A percentile compares a stretch with the other conserved stretches of the same genome.
These are phyloP conservation scores for Dactylella cylindrospora DNA, from an alignment of 2,329 filamentous ascomycete species.

Conservation along the genomic window DNA sequence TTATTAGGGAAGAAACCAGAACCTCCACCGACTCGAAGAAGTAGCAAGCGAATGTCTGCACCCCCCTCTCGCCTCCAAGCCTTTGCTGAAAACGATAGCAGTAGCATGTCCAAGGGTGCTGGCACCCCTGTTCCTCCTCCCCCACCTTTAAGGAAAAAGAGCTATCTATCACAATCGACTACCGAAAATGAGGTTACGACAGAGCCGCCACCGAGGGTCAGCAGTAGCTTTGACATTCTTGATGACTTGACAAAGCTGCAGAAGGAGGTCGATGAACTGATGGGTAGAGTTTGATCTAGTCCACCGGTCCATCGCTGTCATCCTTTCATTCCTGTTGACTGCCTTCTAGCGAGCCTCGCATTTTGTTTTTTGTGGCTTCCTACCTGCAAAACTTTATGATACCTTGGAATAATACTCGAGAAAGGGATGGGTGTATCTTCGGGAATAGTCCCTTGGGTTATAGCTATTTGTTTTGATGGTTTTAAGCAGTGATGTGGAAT, in stretches of 20 bases:
- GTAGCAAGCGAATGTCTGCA: slow-evolving; percentile 36
- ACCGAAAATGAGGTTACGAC: slow-evolving; percentile 45
- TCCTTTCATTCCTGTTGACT: too few species aligned
- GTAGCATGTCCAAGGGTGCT: slow-evolving; percentile 46
- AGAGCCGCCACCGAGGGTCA: slow-evolving; percentile 46
- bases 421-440: too few species aligned
- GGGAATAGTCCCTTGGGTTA: too few species aligned
- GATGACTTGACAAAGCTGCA: slow-evolving; percentile 72
- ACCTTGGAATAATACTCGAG: too few species aligned
- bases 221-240: slow-evolving; percentile 61
- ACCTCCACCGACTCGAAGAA: slow-evolving; percentile 25
- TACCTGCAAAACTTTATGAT: too few species aligned
- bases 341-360: too few species aligned
- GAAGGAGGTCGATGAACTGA: slow-evolving; percentile 71
- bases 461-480: too few species aligned
- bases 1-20: slow-evolving; percentile 28
- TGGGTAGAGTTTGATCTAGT: slow-evolving; percentile 51
- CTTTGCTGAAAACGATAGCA: slow-evolving; percentile 31
- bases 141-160: slow-evolving; percentile 31
- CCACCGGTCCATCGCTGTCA: too few species aligned
- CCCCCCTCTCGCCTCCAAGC: slow-evolving; percentile 28
- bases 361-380: too few species aligned
- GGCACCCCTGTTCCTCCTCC: slow-evolving; percentile 39
- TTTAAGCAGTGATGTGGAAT: too few species aligned
- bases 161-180: slow-evolving; percentile 28